Evolutionary conservation across 2,329 filamentous ascomycete species (phyloP).

Genomic region (Pestalotiopsis sp.): DNA sequence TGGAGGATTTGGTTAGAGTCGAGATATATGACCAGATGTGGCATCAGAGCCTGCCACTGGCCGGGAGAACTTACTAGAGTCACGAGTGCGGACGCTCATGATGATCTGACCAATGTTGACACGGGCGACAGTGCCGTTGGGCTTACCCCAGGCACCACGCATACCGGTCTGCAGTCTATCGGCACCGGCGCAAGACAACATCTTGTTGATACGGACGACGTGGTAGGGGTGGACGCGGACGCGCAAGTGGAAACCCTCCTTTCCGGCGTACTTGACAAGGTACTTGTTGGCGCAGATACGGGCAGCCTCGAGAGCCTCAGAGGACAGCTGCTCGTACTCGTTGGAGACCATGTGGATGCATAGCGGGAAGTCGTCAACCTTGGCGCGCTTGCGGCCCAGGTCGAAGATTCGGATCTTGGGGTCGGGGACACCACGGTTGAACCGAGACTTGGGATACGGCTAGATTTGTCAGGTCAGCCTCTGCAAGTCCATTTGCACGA

Average conservation of each 20-base stretch:
- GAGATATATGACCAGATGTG: not conserved
- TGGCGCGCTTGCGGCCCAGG: slow-evolving; percentile 97
- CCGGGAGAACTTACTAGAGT: slow-evolving; percentile 66
- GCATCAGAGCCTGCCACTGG: not conserved
- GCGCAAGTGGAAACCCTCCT: slow-evolving; percentile 75
- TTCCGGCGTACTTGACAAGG: slow-evolving; percentile 72
- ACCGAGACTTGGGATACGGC: slow-evolving; percentile 99
- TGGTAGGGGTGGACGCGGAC: slow-evolving; percentile 97
- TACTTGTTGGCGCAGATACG: slow-evolving; percentile 99
- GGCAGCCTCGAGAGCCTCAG: slow-evolving; percentile 98
- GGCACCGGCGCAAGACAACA: slow-evolving; percentile 99
- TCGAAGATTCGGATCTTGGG: slow-evolving; percentile 96
- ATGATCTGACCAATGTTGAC: slow-evolving; percentile 99
- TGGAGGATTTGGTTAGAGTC: slow-evolving; percentile 38
- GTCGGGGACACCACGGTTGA: slow-evolving; percentile 98
- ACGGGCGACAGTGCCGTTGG: slow-evolving; percentile 97
- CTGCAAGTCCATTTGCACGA: not conserved
- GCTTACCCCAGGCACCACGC: slow-evolving; percentile 99
- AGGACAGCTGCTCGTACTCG: slow-evolving; percentile 99
- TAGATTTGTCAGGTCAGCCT: slow-evolving; percentile 46
- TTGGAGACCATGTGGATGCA: slow-evolving; percentile 99
- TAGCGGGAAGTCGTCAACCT: slow-evolving; percentile 98
- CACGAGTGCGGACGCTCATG: slow-evolving; percentile 95
- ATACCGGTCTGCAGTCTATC: slow-evolving; percentile 99
- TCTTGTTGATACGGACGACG: slow-evolving; percentile 99